These are phyloP conservation scores for Vitis riparia DNA, from an alignment of 164 flowering plant genomes.

Conservation along the genomic window DNA sequence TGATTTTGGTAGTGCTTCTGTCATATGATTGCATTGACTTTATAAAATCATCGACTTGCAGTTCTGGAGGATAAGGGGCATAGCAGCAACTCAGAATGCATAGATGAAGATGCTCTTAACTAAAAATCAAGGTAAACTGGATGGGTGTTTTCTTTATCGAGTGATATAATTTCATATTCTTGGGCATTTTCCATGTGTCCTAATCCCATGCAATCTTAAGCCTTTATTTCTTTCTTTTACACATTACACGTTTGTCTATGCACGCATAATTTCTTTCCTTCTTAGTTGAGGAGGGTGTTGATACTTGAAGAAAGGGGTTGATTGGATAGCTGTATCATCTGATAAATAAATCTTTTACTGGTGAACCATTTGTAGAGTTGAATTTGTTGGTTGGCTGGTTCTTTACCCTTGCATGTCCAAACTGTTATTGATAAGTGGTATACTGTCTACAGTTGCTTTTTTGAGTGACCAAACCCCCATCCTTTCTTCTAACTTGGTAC, in stretches of 20 bases:
- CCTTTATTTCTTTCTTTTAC: too few species aligned
- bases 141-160: background rate
- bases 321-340: background rate
- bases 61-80: background rate
- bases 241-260: background rate
- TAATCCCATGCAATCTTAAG: too few species aligned
- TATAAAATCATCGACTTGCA: background rate
- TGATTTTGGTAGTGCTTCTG: too few species aligned
- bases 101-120: slow-evolving; percentile 33
- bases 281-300: too few species aligned
- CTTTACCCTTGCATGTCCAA: background rate
- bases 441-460: too few species aligned
- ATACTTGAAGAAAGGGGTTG: background rate
- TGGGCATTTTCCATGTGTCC: background rate
- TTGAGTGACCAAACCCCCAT: background rate
- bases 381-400: background rate
- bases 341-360: background rate
- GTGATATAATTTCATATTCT: background rate
- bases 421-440: too few species aligned
- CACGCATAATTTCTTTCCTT: background rate
- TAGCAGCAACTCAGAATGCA: background rate
- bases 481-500: background rate
- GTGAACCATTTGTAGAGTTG: too few species aligned
- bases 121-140: slow-evolving; percentile 32
- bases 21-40: background rate